These are phyloP conservation scores for Erodium trifolium DNA, from an alignment of 441 rosid genomes.

Conservation along the genomic window DNA sequence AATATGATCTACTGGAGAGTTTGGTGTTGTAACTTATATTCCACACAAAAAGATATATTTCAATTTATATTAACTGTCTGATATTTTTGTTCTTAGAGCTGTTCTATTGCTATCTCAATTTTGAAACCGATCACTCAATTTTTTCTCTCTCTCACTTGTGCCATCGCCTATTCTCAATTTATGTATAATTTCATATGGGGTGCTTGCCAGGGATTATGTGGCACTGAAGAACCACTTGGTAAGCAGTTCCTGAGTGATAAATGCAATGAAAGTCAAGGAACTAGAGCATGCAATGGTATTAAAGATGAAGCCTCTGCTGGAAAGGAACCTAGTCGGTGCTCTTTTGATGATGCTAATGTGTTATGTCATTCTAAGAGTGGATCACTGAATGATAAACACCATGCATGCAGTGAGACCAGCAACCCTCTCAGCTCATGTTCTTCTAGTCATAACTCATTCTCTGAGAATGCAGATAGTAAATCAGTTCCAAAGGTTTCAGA, in stretches of 20 bases:
- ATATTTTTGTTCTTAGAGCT: neutral
- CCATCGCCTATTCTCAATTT: neutral
- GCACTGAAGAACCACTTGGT: slow-evolving; percentile 13
- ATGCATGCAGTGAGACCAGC: slow-evolving; percentile 21
- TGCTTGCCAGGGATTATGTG: slow-evolving; percentile 19
- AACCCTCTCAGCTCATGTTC: slow-evolving; percentile 25
- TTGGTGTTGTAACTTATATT: neutral
- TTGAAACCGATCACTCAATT: neutral
- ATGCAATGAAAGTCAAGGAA: slow-evolving; percentile 14
- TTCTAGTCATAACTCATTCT: slow-evolving; percentile 19
- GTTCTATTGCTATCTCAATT: neutral
- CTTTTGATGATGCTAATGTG: slow-evolving; percentile 15
- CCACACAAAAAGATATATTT: neutral
- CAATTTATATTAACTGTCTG: neutral
- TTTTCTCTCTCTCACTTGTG: neutral
- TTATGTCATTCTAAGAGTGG: slow-evolving; percentile 12
- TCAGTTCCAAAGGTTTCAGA: slow-evolving; percentile 14
- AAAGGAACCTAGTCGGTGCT: slow-evolving; percentile 9
- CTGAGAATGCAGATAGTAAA: slow-evolving; percentile 25
- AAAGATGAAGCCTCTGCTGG: slow-evolving; percentile 17
- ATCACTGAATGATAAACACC: slow-evolving; percentile 19
- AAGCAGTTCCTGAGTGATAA: slow-evolving; percentile 10
- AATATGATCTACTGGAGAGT: neutral
- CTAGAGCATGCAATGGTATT: slow-evolving; percentile 17
- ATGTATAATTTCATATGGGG: neutral